Conservation (phyloP, 2,329 filamentous ascomycete genomes). For the Fusarium zealandicum region DNA sequence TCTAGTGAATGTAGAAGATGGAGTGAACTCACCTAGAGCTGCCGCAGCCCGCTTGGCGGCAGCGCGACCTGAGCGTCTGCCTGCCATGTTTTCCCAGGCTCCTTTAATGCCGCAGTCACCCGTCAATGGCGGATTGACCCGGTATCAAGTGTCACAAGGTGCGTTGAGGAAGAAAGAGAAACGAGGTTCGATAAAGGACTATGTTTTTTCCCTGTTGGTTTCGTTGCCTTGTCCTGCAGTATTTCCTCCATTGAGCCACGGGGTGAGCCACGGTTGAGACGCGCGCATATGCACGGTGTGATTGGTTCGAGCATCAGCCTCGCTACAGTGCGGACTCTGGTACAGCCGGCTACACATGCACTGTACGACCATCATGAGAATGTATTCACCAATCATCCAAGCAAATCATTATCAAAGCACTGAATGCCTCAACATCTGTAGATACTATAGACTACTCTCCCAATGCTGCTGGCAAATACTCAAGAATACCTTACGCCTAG, state of each 20-base stretch:
- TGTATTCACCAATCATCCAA: too few species aligned
- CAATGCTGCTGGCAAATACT: constrained; percentile 6
- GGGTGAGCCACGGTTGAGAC: constrained; percentile 39
- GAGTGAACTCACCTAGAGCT: constrained; percentile 56
- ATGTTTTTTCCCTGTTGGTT: constrained; percentile 22
- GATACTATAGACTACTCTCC: constrained; percentile 6
- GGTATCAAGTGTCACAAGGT: constrained; percentile 26
- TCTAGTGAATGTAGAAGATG: constrained; percentile 11
- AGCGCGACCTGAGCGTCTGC: constrained; percentile 60
- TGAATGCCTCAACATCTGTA: constrained; percentile 5
- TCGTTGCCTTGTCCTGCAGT: constrained; percentile 10
- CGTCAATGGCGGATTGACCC: constrained; percentile 17
- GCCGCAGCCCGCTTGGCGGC: constrained; percentile 62
- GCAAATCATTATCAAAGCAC: neutral
- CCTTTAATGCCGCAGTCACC: constrained; percentile 14
- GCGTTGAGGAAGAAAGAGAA: constrained; percentile 14
- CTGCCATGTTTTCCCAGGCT: constrained; percentile 44
- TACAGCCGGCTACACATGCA: neutral
- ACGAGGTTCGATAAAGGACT: constrained; percentile 13
- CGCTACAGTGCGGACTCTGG: neutral
- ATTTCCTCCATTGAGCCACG: constrained; percentile 26
- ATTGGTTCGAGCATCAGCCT: constrained; percentile 36
- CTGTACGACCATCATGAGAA: constrained; percentile 7
- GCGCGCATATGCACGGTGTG: constrained; percentile 35
- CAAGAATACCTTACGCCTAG: constrained; percentile 3